Percentiles rank a stretch among this genome's conserved stretches.
Conservation (phyloP, 305 asterid genomes). For the Andrographis paniculata region DNA sequence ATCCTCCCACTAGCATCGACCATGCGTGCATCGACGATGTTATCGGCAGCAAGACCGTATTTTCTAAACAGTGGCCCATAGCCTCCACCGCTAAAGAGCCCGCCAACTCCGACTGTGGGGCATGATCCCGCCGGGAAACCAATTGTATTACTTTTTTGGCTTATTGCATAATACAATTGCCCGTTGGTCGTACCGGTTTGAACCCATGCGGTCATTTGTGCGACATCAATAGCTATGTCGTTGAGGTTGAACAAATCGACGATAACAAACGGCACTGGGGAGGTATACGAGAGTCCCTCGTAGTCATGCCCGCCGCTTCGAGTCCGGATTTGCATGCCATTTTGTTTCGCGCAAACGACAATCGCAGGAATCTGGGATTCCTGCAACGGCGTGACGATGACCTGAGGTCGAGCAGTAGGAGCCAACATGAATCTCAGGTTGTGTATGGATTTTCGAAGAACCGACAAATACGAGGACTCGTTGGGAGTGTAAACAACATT, state of each 20-base stretch:
- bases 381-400: slow-evolving; percentile 31
- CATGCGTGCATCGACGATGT: slow-evolving; percentile 27
- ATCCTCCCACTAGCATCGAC: too few species aligned
- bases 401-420: slow-evolving; percentile 20
- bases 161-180: slow-evolving; percentile 28
- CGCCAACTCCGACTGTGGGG: slow-evolving; percentile 40
- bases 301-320: slow-evolving; percentile 49
- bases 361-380: slow-evolving; percentile 33
- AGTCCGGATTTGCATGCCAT: slow-evolving; percentile 25
- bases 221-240: slow-evolving; percentile 14
- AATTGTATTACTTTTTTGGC: slow-evolving; percentile 25
- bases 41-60: slow-evolving; percentile 27
- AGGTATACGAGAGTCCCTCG: slow-evolving; percentile 36
- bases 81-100: slow-evolving; percentile 32
- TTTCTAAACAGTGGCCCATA: slow-evolving; percentile 25
- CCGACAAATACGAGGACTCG: slow-evolving; percentile 24
- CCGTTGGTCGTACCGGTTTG: slow-evolving; percentile 41
- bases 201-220: slow-evolving; percentile 32
- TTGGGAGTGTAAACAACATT: slow-evolving; percentile 21
- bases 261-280: slow-evolving; percentile 30
- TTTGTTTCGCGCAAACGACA: slow-evolving; percentile 28
- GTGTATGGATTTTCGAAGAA: slow-evolving; percentile 9
- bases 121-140: slow-evolving; percentile 32
- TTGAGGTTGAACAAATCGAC: slow-evolving; percentile 31
- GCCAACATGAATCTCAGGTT: slow-evolving; percentile 22